These are phyloP conservation scores for Zygosaccharomyces bailii DNA, from an alignment of 805 yeast species.

Conservation along the genomic window DNA sequence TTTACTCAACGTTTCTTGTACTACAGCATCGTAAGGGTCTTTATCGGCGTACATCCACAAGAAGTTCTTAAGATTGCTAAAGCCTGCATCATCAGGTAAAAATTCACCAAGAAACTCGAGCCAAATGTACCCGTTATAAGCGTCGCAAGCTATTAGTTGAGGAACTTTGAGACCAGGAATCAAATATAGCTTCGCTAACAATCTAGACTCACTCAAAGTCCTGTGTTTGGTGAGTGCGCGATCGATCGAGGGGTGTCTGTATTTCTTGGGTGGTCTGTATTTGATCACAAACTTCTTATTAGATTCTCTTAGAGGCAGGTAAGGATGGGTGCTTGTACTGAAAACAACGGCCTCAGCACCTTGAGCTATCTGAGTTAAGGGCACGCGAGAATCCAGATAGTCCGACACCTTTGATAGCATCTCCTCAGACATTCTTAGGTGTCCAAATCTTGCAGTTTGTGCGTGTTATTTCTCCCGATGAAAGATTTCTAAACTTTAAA, in stretches of 20 bases:
- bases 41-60: conserved; percentile 51
- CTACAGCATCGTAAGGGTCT: conserved; percentile 38
- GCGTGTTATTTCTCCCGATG: too few relatives aligned
- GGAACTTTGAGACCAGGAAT: conserved; percentile 64
- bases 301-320: conserved; percentile 39
- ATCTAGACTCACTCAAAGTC: conserved; percentile 79
- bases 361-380: conserved; percentile 61
- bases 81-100: conserved; percentile 45
- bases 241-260: conserved; percentile 83
- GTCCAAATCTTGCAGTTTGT: too few relatives aligned
- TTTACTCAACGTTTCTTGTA: conserved; percentile 42
- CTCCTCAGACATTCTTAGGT: conserved; percentile 58
- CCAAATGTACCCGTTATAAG: conserved; percentile 77
- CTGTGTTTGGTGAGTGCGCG: conserved; percentile 70
- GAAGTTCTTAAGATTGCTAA: conserved; percentile 68
- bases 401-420: conserved; percentile 44
- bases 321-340: conserved; percentile 62
- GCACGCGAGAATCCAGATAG: conserved; percentile 46
- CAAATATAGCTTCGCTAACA: conserved; percentile 53
- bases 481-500: not conserved
- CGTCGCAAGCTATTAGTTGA: conserved; percentile 68
- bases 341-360: conserved; percentile 91
- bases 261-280: conserved; percentile 85
- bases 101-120: conserved; percentile 72
- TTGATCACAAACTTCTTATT: conserved; percentile 57